Evolutionary conservation across 2,329 filamentous ascomycete genomes (phyloP).

Genomic region (Colletotrichum scovillei): DNA sequence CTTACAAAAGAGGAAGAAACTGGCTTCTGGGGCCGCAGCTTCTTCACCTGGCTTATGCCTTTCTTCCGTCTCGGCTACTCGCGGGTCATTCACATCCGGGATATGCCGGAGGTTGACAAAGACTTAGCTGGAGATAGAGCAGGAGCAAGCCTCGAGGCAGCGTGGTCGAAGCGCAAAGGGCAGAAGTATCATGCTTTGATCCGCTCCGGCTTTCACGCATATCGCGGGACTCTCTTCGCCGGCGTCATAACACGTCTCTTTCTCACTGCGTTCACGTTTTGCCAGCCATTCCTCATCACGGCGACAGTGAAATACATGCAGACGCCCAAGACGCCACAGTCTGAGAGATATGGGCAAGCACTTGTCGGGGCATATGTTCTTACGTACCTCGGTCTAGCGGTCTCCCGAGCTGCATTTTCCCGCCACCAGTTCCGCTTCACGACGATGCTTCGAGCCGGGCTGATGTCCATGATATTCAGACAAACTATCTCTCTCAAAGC

Average conservation of each 20-base stretch:
- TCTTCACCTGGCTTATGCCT: constrained; percentile 38
- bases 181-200: constrained; percentile 1
- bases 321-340: constrained; percentile 32
- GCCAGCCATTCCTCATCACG: constrained; percentile 41
- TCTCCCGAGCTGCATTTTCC: constrained; percentile 45
- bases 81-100: constrained; percentile 36
- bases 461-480: constrained; percentile 43
- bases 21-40: constrained; percentile 38
- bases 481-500: constrained; percentile 41
- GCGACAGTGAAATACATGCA: constrained; percentile 35
- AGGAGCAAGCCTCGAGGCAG: background rate
- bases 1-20: constrained; percentile 36
- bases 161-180: constrained; percentile 1
- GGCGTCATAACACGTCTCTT: constrained; percentile 13
- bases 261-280: constrained; percentile 40
- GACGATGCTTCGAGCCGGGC: constrained; percentile 42
- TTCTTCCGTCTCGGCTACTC: constrained; percentile 38
- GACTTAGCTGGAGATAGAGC: constrained; percentile 17
- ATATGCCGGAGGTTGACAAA: constrained; percentile 39
- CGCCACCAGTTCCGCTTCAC: constrained; percentile 43
- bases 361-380: constrained; percentile 45
- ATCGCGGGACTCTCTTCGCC: background rate
- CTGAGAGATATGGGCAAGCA: constrained; percentile 38
- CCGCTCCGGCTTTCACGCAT: background rate
- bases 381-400: constrained; percentile 46